Evolutionary conservation across 2,329 filamentous ascomycete genomes (phyloP), one percentile per base, ranked within the genome.

Genomic region (Paecilomyces formosus): DNA sequence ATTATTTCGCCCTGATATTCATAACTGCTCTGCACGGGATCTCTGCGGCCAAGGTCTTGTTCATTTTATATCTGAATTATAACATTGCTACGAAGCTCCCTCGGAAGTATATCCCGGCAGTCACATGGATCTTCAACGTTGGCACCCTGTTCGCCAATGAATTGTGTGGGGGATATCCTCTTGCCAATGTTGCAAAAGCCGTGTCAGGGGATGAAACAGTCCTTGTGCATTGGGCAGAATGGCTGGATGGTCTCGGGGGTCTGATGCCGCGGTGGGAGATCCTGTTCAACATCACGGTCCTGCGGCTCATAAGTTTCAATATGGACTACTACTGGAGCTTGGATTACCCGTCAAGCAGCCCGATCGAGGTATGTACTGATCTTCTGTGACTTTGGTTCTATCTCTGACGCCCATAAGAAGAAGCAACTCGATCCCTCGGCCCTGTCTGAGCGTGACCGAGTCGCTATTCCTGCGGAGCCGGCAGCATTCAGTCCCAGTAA

Each of bases 281-380:
- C n/a, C 82, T 97, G 4, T 99, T 99, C 81, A 99, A 99, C 69
- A 85, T 99, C 61, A 97, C 93, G 2, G 88, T 97, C 26, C 78
- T 99, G 58, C 87, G 94, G 4, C 80, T 97, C 54, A 92, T 99
- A 67, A 97, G 93, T 72, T 99, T 96, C 82, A 97, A 97, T 72
- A 75, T 99, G 70, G 94, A 99, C 75, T 92, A 96, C 72, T 93
- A 96, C 72, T 99, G 94, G 93, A 94, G 90, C 66, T 74, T 89
- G 2, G 85, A 89, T 63, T 81, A 84, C 59, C 78, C 82, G 45
- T 78, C 79, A 24, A 76, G 82, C 28, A 92, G 85, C 67, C 82
- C 88, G 8, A 74, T 96, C 50, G 93, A 97, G 87, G 94, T 97
- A 84, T 72, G 84, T 76, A 3, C 5, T 13, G 28, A n/a, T 45